phyloP scores from a whole-genome alignment of 371 early-diverging fungal species.

The Gilbertella persicaria region DNA sequence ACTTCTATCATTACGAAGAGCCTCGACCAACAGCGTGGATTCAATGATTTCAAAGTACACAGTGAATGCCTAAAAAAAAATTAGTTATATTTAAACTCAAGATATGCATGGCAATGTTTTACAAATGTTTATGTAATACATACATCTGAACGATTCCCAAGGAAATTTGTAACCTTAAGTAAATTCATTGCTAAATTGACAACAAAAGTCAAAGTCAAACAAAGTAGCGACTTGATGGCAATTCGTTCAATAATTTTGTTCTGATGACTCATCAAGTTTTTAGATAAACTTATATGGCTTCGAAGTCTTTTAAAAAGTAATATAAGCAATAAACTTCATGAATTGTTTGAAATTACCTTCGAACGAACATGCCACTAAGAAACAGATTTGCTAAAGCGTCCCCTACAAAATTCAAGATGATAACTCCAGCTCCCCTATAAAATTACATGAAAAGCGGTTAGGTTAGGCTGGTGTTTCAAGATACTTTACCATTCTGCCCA shows the following conservation, averaged over 20 bases:
- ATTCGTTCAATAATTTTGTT: constrained; percentile 38
- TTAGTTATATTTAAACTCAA: too few species aligned
- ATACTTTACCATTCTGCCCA: constrained; percentile 52
- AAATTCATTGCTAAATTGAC: constrained; percentile 53
- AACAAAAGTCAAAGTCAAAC: constrained; percentile 45
- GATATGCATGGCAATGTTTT: too few species aligned
- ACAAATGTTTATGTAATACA: constrained; percentile 5
- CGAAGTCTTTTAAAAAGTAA: constrained; percentile 25
- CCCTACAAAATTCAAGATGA: constrained; percentile 46
- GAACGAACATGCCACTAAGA: constrained; percentile 51
- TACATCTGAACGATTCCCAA: constrained; percentile 46
- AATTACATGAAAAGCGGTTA: neutral
- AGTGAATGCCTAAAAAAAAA: constrained; percentile 51
- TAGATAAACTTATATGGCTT: constrained; percentile 33
- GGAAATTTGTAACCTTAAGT: constrained; percentile 40
- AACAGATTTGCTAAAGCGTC: constrained; percentile 50
- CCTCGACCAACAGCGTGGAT: constrained; percentile 50
- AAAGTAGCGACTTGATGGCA: constrained; percentile 42
- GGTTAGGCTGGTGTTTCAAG: neutral
- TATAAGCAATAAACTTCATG: neutral
- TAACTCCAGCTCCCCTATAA: constrained; percentile 43
- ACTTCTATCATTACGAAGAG: constrained; percentile 41
- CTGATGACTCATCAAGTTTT: constrained; percentile 29
- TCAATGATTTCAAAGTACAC: constrained; percentile 47
- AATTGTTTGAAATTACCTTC: constrained; percentile 21